phyloP scores from a whole-genome alignment of 345 rosid species.

The Eutrema japonicum region DNA sequence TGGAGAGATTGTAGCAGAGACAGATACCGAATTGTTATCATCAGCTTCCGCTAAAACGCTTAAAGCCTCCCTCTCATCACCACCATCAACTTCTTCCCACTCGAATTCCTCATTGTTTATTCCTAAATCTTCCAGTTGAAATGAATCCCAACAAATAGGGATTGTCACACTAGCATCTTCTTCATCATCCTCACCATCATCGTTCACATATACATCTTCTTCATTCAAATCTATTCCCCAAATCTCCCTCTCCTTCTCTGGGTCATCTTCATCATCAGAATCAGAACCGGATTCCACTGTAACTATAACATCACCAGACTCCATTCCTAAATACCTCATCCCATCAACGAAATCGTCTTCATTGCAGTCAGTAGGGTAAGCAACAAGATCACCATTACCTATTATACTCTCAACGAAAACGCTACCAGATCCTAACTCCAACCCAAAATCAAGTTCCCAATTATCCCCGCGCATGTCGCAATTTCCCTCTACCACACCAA shows the following conservation, averaged over 20 bases:
- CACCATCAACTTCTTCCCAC: conserved; percentile 89
- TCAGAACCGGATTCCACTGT: conserved; percentile 51
- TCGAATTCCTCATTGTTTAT: conserved; percentile 74
- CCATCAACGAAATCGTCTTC: conserved; percentile 57
- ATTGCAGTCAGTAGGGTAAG: conserved; percentile 14
- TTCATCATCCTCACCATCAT: conserved; percentile 43
- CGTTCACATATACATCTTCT: conserved; percentile 50
- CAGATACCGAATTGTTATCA: conserved; percentile 62
- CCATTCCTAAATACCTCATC: conserved; percentile 52
- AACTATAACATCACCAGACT: conserved; percentile 46
- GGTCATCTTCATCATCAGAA: conserved; percentile 50
- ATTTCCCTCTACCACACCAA: conserved; percentile 52
- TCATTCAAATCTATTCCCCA: conserved; percentile 44
- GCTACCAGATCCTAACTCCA: conserved; percentile 56
- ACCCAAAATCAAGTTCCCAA: conserved; percentile 54
- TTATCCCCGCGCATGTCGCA: conserved; percentile 43
- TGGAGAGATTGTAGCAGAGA: conserved; percentile 56
- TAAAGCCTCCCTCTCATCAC: conserved; percentile 68
- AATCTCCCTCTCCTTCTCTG: conserved; percentile 45
- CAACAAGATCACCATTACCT: conserved; percentile 41
- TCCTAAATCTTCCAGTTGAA: conserved; percentile 64
- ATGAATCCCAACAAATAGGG: conserved; percentile 79
- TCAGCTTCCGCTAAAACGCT: conserved; percentile 63
- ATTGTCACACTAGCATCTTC: conserved; percentile 55
- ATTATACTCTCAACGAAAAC: conserved; percentile 41